Evolutionary conservation across 768 basidiomycete species (phyloP), one percentile per base, ranked within the genome.

Genomic region (Boletus barrowsii): DNA sequence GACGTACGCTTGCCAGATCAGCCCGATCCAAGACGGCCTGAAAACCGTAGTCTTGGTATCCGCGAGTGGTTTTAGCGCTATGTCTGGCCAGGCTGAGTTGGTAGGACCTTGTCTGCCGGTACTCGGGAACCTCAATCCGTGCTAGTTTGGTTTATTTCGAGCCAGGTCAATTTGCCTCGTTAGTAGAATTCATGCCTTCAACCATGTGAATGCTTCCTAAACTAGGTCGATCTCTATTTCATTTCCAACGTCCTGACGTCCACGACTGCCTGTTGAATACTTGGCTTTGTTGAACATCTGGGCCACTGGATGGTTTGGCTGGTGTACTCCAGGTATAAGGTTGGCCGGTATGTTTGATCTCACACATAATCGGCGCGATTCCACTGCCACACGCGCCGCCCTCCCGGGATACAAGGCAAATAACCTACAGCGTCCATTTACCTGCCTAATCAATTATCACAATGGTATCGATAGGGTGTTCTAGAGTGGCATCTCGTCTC

Each of bases 301-400:
- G 40, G 32, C 29, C 65, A 66, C 64, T 67, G 64, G 60, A 65
- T 66, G 64, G 64, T 67, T 46, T 45, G 52, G 41, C 46, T 47
- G 37, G 47, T 48, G 47, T 52, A 52, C 49, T 45, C 39, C 51
- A 55, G 36, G 47, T 53, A 40, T 52, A 41, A 56, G 42, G 29
- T 32, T 49, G 18, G 32, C 22, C 15, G 54, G 55, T 56, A 47
- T 32, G 52, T 51, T 30, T 51, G 22, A 53, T 54, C 15, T 53
- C 13, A 14, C 44, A 35, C 53, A 24, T 33, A 35, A 42, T 39
- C 22, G 22, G 30, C 45, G 8, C n/a, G 51, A 35, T 57, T 20
- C 43, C 50, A 49, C 33, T 36, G 11, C 36, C 47, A 53, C 7
- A 20, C 15, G 46, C 37, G 40, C 48, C n/a, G 42, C 43, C 20